phyloP scores from a whole-genome alignment of 1,284 basidiomycete genomes.

The Apiotrichum mycotoxinovorans region DNA sequence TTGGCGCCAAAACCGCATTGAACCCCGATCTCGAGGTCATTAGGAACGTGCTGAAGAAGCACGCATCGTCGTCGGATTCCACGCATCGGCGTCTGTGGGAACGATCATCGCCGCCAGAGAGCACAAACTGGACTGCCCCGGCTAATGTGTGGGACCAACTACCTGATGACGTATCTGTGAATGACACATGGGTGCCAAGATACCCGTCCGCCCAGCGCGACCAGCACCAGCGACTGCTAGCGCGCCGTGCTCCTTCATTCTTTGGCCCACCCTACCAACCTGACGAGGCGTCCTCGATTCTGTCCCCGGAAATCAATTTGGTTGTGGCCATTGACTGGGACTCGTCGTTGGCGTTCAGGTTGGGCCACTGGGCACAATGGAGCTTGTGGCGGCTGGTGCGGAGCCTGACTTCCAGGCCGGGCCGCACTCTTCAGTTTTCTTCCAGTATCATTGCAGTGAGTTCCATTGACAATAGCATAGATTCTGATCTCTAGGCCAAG shows the following conservation, averaged over 20 bases:
- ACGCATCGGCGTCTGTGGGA: slow-evolving; percentile 17
- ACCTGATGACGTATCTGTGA: background rate
- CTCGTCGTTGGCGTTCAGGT: slow-evolving; percentile 16
- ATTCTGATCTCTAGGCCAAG: slow-evolving; percentile 23
- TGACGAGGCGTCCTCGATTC: slow-evolving; percentile 21
- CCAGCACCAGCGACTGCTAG: background rate
- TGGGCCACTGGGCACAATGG: slow-evolving; percentile 11
- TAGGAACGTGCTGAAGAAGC: slow-evolving; percentile 7
- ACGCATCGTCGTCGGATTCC: slow-evolving; percentile 11
- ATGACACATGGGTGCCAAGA: background rate
- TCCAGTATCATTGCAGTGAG: slow-evolving; percentile 28
- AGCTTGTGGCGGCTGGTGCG: slow-evolving; percentile 1
- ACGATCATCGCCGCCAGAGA: background rate
- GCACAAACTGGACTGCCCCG: background rate
- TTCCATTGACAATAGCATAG: background rate
- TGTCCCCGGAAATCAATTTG: slow-evolving; percentile 32
- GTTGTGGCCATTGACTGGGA: slow-evolving; percentile 37
- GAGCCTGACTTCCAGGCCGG: background rate
- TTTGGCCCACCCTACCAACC: background rate
- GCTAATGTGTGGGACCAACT: background rate
- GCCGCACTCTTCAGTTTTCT: slow-evolving; percentile 28
- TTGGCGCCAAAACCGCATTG: slow-evolving; percentile 21
- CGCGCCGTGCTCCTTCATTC: background rate
- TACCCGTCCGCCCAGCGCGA: background rate
- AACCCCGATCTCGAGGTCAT: slow-evolving; percentile 26